Evolutionary conservation across 2,329 filamentous ascomycete genomes (phyloP).

Genomic region (Fusarium gaditjirri): DNA sequence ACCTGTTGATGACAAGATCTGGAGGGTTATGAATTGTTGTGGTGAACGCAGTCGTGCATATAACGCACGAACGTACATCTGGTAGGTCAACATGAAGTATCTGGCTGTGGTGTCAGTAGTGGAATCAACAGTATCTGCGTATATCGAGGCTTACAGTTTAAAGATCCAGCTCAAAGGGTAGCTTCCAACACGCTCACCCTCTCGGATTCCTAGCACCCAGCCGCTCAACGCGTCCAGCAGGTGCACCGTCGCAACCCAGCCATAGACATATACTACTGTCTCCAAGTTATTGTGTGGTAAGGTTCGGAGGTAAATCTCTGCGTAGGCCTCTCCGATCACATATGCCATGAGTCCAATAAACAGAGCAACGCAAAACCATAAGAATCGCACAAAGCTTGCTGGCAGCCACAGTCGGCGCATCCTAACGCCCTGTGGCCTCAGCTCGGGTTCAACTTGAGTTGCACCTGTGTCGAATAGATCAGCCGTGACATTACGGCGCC

Average conservation of each 20-base stretch:
- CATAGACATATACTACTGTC: slow-evolving; percentile 76
- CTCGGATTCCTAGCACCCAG: slow-evolving; percentile 73
- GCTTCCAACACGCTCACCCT: slow-evolving; percentile 74
- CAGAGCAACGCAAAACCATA: slow-evolving; percentile 75
- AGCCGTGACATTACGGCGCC: slow-evolving; percentile 51
- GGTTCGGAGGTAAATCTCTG: slow-evolving; percentile 74
- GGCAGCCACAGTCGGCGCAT: slow-evolving; percentile 68
- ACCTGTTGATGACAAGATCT: slow-evolving; percentile 70
- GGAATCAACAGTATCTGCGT: background rate
- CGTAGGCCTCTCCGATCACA: slow-evolving; percentile 74
- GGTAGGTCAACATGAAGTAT: slow-evolving; percentile 76
- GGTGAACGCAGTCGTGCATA: slow-evolving; percentile 75
- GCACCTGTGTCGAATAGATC: slow-evolving; percentile 53
- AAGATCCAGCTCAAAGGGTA: slow-evolving; percentile 78
- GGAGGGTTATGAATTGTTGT: slow-evolving; percentile 72
- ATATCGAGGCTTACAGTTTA: slow-evolving; percentile 64
- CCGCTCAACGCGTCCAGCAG: slow-evolving; percentile 72
- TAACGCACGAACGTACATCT: slow-evolving; percentile 75
- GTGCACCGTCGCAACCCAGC: slow-evolving; percentile 74
- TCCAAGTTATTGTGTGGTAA: slow-evolving; percentile 73
- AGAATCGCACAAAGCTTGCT: slow-evolving; percentile 73
- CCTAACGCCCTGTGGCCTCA: slow-evolving; percentile 49
- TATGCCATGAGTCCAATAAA: slow-evolving; percentile 72
- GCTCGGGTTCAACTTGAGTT: slow-evolving; percentile 41
- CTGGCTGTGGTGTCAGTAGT: slow-evolving; percentile 40